Percentiles rank a stretch among this genome's conserved stretches.
These are phyloP conservation scores for Populus deltoides DNA, from an alignment of 345 rosid species.

Conservation along the genomic window DNA sequence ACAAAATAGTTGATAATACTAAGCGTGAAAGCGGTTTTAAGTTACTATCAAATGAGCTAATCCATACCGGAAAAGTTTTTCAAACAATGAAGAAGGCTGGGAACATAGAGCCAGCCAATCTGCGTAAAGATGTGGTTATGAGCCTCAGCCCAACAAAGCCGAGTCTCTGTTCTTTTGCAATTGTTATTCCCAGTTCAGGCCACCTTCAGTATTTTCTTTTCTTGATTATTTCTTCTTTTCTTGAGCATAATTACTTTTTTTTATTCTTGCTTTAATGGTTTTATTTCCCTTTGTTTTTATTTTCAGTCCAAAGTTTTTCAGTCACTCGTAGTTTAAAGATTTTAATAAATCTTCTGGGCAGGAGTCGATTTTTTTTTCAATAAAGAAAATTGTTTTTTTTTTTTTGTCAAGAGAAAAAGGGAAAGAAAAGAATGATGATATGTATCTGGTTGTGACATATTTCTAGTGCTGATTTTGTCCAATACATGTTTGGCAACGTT, in stretches of 20 bases:
- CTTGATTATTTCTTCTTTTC: background rate
- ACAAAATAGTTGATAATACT: constrained; percentile 8
- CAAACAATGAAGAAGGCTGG: background rate
- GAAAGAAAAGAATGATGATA: background rate
- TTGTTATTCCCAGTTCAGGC: constrained; percentile 26
- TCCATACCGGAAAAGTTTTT: background rate
- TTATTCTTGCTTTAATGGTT: background rate
- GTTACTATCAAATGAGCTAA: constrained; percentile 7
- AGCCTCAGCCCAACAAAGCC: constrained; percentile 17
- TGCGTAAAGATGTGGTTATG: constrained; percentile 19
- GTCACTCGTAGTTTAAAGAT: constrained; percentile 2
- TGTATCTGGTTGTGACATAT: background rate
- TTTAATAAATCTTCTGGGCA: constrained; percentile 25
- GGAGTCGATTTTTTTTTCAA: background rate
- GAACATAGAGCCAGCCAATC: background rate
- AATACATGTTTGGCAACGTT: background rate
- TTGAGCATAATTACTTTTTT: background rate
- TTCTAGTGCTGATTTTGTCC: constrained; percentile 6
- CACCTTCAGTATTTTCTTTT: background rate
- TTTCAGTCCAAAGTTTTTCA: background rate
- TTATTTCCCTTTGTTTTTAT: background rate
- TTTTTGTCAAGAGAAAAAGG: background rate
- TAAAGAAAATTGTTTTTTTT: background rate
- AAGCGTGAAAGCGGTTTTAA: constrained; percentile 8
- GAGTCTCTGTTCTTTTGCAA: constrained; percentile 13